Evolutionary conservation across 2,329 filamentous ascomycete species (phyloP).

Genomic region (Simplicillium sp.): DNA sequence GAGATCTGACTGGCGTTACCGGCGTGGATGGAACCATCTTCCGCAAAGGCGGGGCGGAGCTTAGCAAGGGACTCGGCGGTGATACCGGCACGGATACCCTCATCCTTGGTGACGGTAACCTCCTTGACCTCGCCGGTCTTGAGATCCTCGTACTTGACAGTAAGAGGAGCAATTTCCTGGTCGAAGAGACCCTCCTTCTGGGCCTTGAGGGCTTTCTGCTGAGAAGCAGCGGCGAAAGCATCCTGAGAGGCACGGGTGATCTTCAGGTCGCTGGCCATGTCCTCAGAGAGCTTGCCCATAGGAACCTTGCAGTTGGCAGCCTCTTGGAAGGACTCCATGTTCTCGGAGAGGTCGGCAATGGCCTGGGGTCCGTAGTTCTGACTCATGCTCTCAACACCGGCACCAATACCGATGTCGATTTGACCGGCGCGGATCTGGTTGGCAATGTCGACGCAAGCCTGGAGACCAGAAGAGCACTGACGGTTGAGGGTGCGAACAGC

Average conservation of each 20-base stretch:
- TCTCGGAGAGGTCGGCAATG: slow-evolving; percentile 86
- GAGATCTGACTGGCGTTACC: slow-evolving; percentile 95
- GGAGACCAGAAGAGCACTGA: slow-evolving; percentile 88
- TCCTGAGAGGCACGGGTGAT: slow-evolving; percentile 71
- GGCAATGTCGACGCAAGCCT: slow-evolving; percentile 88
- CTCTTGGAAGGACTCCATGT: slow-evolving; percentile 71
- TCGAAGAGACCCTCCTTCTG: slow-evolving; percentile 86
- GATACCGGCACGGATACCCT: slow-evolving; percentile 77
- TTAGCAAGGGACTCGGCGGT: slow-evolving; percentile 83
- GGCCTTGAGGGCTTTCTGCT: slow-evolving; percentile 80
- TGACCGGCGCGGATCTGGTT: slow-evolving; percentile 86
- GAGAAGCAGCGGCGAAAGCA: slow-evolving; percentile 85
- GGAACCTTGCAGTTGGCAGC: slow-evolving; percentile 94
- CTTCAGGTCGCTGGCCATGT: slow-evolving; percentile 82
- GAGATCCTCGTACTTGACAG: slow-evolving; percentile 79
- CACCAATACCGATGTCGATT: slow-evolving; percentile 91
- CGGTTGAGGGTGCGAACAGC: slow-evolving; percentile 86
- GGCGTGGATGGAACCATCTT: slow-evolving; percentile 88
- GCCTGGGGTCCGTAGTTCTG: slow-evolving; percentile 75
- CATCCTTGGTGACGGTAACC: slow-evolving; percentile 75
- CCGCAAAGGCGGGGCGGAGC: slow-evolving; percentile 82
- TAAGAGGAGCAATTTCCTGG: slow-evolving; percentile 81
- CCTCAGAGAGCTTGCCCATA: slow-evolving; percentile 88
- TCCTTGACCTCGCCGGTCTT: slow-evolving; percentile 81
- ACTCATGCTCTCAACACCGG: slow-evolving; percentile 95